Percentiles rank a stretch among this genome's conserved stretches.
These are phyloP conservation scores for Carex scoparia DNA, from an alignment of 176 grass and related monocot species.

Conservation along the genomic window DNA sequence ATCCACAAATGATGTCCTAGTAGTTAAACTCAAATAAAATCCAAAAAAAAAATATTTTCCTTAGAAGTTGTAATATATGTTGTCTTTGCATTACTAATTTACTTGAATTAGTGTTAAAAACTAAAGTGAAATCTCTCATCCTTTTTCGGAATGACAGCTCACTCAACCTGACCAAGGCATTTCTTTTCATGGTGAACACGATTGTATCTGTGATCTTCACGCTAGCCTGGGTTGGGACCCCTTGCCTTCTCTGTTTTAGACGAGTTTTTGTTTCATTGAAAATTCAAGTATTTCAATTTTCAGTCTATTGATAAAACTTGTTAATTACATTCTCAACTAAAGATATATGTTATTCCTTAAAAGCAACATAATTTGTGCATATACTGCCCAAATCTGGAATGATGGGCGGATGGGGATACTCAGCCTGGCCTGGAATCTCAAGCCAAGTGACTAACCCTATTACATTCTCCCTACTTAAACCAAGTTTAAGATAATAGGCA, in stretches of 20 bases:
- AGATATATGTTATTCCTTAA: neutral
- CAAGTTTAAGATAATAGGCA: neutral
- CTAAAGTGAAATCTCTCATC: neutral
- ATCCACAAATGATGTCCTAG: neutral
- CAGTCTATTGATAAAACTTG: neutral
- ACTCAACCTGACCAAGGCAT: neutral
- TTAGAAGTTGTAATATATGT: neutral
- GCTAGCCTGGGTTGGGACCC: neutral
- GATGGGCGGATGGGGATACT: neutral
- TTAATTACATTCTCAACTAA: neutral
- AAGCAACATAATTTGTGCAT: neutral
- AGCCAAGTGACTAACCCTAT: neutral
- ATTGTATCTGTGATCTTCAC: neutral
- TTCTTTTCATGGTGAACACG: neutral
- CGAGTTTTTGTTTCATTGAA: neutral
- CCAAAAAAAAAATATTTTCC: neutral
- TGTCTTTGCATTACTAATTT: neutral
- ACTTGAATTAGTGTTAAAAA: neutral
- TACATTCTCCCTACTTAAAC: neutral
- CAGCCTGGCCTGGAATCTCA: neutral
- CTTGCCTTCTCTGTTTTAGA: neutral
- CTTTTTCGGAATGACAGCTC: neutral
- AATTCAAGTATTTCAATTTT: neutral
- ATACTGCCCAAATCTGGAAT: neutral
- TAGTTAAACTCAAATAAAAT: neutral